Percentiles rank a stretch among this genome's conserved stretches.
phyloP scores from a whole-genome alignment of 305 asterid genomes.

The Vinca major region DNA sequence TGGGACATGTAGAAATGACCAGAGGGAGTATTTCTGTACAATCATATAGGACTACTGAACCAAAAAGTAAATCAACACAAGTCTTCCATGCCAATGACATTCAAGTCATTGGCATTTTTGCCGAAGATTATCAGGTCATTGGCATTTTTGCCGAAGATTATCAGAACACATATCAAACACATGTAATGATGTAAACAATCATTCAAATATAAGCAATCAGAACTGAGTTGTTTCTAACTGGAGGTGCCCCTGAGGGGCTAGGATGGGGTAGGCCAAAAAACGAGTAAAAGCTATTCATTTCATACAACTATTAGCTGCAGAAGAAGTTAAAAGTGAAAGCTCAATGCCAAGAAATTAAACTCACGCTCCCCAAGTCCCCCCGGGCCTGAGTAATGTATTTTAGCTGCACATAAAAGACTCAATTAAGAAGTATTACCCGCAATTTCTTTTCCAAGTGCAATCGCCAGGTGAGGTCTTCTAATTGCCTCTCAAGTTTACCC shows the following conservation, averaged over 20 bases:
- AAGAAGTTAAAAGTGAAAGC: background rate
- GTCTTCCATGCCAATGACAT: background rate
- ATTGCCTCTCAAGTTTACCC: conserved; percentile 85
- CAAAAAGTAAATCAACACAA: background rate
- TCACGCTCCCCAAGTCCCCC: background rate
- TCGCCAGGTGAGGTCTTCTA: conserved; percentile 98
- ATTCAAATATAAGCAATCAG: background rate
- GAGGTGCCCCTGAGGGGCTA: background rate
- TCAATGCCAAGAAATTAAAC: background rate
- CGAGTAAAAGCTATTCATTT: background rate
- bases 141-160: background rate
- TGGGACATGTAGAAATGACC: too few relatives aligned
- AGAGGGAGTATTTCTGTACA: background rate
- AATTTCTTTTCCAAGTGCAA: conserved; percentile 83
- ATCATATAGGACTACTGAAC: background rate
- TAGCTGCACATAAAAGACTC: background rate
- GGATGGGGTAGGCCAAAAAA: background rate
- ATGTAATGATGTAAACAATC: background rate
- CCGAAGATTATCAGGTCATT: background rate
- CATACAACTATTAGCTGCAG: background rate
- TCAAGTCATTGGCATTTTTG: background rate
- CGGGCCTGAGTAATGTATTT: background rate
- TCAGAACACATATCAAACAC: background rate
- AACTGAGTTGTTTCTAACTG: background rate
- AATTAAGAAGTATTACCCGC: conserved; percentile 42